Percentiles rank a stretch among this genome's conserved stretches.
phyloP scores from a whole-genome alignment of 2,329 filamentous ascomycete genomes.

The Corinectria fuckeliana region DNA sequence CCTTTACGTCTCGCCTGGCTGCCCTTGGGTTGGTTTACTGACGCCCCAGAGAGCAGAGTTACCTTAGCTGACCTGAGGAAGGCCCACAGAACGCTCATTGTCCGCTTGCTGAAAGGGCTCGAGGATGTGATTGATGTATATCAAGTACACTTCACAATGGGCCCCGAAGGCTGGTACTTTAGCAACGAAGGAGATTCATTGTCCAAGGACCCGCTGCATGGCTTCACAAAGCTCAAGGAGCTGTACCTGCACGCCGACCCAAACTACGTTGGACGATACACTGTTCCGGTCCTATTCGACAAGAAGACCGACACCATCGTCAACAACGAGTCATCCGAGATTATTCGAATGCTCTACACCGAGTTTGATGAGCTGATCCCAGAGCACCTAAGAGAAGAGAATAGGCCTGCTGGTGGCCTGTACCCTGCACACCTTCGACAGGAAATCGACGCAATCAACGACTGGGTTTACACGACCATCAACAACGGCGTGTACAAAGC shows the following conservation, averaged over 20 bases:
- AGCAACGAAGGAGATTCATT: slow-evolving; percentile 54
- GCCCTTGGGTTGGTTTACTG: slow-evolving; percentile 62
- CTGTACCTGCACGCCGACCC: slow-evolving; percentile 74
- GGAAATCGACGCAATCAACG: slow-evolving; percentile 70
- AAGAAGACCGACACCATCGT: slow-evolving; percentile 74
- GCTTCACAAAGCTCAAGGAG: slow-evolving; percentile 70
- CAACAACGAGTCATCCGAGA: slow-evolving; percentile 83
- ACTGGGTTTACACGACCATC: slow-evolving; percentile 67
- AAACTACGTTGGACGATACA: slow-evolving; percentile 73
- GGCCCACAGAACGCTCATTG: slow-evolving; percentile 78
- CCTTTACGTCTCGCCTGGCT: slow-evolving; percentile 65
- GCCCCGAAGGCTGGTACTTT: slow-evolving; percentile 61
- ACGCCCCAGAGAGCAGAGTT: rapidly evolving
- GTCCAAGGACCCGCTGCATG: slow-evolving; percentile 66
- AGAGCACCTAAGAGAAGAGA: slow-evolving; percentile 57
- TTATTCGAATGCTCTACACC: slow-evolving; percentile 82
- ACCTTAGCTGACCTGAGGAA: slow-evolving; percentile 13
- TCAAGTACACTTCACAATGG: slow-evolving; percentile 72
- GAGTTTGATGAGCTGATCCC: slow-evolving; percentile 71
- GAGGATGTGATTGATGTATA: slow-evolving; percentile 73
- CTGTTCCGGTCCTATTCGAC: slow-evolving; percentile 76
- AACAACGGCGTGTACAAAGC: slow-evolving; percentile 60
- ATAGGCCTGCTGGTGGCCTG: slow-evolving; percentile 59
- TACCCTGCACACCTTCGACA: slow-evolving; percentile 58
- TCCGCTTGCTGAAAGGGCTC: slow-evolving; percentile 74